A percentile compares a stretch with the other conserved stretches of the same genome.
Evolutionary conservation across 306 rosid species (phyloP).

Genomic region (Senna tora): DNA sequence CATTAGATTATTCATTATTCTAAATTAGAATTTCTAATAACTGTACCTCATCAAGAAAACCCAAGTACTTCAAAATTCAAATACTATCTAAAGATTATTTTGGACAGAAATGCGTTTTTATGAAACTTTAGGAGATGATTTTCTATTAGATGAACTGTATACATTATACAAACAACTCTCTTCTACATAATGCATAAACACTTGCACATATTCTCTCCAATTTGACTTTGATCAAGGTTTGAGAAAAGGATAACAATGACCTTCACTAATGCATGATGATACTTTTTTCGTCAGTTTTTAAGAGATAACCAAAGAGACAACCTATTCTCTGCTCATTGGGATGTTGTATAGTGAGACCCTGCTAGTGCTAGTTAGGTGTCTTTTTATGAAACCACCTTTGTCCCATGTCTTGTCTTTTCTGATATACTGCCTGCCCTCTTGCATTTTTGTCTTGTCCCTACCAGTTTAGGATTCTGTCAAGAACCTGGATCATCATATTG

Average conservation of each 20-base stretch:
- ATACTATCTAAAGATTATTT: no score
- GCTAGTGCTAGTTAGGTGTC: neutral
- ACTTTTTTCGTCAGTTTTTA: neutral
- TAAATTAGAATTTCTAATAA: no score
- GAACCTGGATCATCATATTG: neutral
- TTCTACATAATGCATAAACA: no score
- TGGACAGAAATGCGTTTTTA: no score
- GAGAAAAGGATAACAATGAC: no score
- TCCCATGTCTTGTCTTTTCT: neutral
- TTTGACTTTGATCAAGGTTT: neutral
- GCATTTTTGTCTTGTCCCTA: constrained; percentile 9
- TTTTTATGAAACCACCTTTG: neutral
- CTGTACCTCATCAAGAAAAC: neutral
- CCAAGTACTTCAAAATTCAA: neutral
- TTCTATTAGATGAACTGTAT: neutral
- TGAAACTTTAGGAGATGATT: neutral
- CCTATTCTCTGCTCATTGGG: neutral
- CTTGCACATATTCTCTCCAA: neutral
- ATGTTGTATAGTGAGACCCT: neutral
- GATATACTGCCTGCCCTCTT: neutral
- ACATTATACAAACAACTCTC: neutral
- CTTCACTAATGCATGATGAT: neutral
- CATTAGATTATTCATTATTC: no score
- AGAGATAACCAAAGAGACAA: constrained; percentile 2
- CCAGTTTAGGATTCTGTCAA: neutral